A percentile compares a stretch with the other conserved stretches of the same genome.
Conservation (phyloP, 257 asterid genomes). For the Mentha longifolia region DNA sequence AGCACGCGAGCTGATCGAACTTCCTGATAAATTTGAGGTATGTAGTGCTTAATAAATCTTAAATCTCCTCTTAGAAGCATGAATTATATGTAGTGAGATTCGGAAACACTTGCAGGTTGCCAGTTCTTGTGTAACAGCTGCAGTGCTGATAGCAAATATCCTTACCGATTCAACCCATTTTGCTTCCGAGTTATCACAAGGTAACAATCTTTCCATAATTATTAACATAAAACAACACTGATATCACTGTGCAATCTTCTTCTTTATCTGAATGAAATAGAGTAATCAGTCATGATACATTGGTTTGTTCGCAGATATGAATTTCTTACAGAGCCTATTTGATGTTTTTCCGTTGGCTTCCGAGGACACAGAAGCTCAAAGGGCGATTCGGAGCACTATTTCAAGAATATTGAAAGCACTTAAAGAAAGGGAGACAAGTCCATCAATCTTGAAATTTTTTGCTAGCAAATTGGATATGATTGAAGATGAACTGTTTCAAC, state of each 20-base stretch:
- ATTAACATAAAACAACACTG: conserved; percentile 23
- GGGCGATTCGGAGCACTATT: conserved; percentile 78
- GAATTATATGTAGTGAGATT: not conserved
- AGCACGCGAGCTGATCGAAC: conserved; percentile 61
- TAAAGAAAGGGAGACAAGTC: conserved; percentile 50
- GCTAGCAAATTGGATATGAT: conserved; percentile 60
- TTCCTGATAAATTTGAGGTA: conserved; percentile 87
- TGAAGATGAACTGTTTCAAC: conserved; percentile 65
- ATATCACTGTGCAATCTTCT: conserved; percentile 2
- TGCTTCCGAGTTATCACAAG: conserved; percentile 61
- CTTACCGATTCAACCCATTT: conserved; percentile 61
- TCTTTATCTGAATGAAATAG: not conserved
- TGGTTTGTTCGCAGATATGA: conserved; percentile 54
- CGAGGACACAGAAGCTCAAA: conserved; percentile 66
- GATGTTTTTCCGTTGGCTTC: conserved; percentile 72
- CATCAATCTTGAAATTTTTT: conserved; percentile 50
- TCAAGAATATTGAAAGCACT: conserved; percentile 58
- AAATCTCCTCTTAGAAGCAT: not conserved
- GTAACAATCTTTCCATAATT: conserved; percentile 40
- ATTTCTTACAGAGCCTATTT: conserved; percentile 71
- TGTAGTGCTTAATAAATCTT: conserved; percentile 12
- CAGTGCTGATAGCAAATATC: conserved; percentile 78
- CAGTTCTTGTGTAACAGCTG: conserved; percentile 79
- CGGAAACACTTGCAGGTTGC: conserved; percentile 52
- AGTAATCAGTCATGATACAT: conserved; percentile 26